phyloP scores from a whole-genome alignment of 2,329 filamentous ascomycete species.

The Teratosphaeria zuluensis region DNA sequence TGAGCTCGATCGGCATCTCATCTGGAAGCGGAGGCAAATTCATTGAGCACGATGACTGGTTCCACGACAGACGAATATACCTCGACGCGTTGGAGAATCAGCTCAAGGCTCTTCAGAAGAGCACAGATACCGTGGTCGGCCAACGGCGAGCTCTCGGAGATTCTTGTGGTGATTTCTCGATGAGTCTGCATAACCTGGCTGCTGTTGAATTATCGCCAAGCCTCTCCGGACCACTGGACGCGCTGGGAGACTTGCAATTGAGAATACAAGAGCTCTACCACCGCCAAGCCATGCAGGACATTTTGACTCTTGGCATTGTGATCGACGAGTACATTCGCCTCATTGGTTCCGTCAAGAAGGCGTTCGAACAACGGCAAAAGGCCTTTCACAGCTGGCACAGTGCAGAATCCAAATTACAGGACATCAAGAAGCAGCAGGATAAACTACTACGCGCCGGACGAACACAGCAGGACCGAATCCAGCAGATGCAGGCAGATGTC shows the following conservation, averaged over 20 bases:
- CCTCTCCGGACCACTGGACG: slow-evolving; percentile 80
- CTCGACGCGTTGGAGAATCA: slow-evolving; percentile 89
- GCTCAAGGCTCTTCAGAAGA: slow-evolving; percentile 74
- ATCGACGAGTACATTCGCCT: slow-evolving; percentile 97
- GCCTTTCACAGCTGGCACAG: slow-evolving; percentile 90
- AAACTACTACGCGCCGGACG: slow-evolving; percentile 92
- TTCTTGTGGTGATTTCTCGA: slow-evolving; percentile 84
- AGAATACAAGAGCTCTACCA: slow-evolving; percentile 94
- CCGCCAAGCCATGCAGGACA: slow-evolving; percentile 91
- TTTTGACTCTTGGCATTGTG: slow-evolving; percentile 91
- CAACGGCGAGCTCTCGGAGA: slow-evolving; percentile 92
- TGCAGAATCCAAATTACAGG: slow-evolving; percentile 81
- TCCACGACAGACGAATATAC: slow-evolving; percentile 91
- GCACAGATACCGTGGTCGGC: slow-evolving; percentile 82
- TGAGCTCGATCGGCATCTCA: slow-evolving; percentile 55
- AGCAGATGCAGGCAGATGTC: slow-evolving; percentile 85
- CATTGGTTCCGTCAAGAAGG: slow-evolving; percentile 88
- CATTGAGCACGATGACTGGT: slow-evolving; percentile 98
- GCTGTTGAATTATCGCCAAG: slow-evolving; percentile 85
- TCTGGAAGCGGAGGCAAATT: slow-evolving; percentile 67
- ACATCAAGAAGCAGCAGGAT: slow-evolving; percentile 80
- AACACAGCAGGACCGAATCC: slow-evolving; percentile 89
- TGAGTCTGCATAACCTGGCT: slow-evolving; percentile 83
- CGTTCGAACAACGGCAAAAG: slow-evolving; percentile 87
- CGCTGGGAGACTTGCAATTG: slow-evolving; percentile 83